Percentiles rank a stretch among this genome's conserved stretches.
Evolutionary conservation across 768 basidiomycete genomes (phyloP).

Genomic region (Russula compacta): DNA sequence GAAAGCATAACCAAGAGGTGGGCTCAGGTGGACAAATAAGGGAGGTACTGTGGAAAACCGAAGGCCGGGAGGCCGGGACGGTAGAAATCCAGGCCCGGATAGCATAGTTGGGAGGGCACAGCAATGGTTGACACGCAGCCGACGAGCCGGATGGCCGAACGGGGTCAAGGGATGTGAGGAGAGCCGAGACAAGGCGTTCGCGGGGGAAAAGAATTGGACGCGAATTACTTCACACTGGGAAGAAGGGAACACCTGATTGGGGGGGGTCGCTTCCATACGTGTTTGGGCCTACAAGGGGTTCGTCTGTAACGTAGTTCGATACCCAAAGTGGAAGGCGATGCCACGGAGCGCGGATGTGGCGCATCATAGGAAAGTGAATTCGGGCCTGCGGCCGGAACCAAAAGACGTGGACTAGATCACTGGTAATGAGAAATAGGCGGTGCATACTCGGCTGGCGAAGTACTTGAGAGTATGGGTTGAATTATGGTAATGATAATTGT

Average conservation of each 20-base stretch:
- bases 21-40: background rate
- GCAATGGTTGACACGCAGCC: background rate
- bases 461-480: background rate
- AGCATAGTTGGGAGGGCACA: background rate
- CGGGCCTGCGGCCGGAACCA: conserved; percentile 2
- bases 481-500: background rate
- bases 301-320: background rate
- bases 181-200: background rate
- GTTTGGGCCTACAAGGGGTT: background rate
- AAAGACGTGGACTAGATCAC: background rate
- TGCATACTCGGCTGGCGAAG: background rate
- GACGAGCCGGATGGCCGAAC: background rate
- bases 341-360: background rate
- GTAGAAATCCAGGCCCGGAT: background rate
- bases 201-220: background rate
- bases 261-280: background rate
- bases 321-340: background rate
- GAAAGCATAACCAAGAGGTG: background rate
- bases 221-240: background rate
- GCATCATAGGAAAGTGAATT: background rate
- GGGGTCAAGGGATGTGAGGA: background rate
- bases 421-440: background rate
- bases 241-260: background rate
- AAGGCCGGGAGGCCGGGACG: background rate
- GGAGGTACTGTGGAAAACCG: no score